A percentile compares a stretch with the other conserved stretches of the same genome.
phyloP scores from a whole-genome alignment of 2,329 filamentous ascomycete species.

The Cordyceps javanica region DNA sequence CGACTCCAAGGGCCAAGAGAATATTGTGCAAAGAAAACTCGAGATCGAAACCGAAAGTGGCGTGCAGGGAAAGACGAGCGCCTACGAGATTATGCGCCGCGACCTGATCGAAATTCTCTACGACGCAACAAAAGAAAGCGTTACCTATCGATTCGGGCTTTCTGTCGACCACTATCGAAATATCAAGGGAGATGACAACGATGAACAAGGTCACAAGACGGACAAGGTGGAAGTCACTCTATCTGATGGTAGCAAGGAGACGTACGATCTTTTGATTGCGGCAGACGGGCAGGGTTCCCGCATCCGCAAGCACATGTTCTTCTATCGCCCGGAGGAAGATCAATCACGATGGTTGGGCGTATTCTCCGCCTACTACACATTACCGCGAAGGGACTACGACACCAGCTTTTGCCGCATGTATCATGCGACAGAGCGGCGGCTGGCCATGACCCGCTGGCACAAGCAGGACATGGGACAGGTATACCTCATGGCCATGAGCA shows the following conservation, averaged over 20 bases:
- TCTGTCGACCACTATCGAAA: conserved; percentile 25
- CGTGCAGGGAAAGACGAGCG: conserved; percentile 39
- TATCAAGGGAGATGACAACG: conserved; percentile 15
- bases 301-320: conserved; percentile 14
- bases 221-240: conserved; percentile 23
- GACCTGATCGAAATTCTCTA: conserved; percentile 46
- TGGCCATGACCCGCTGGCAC: conserved; percentile 12
- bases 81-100: conserved; percentile 53
- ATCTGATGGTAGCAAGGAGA: conserved; percentile 34
- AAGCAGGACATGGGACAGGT: not conserved
- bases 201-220: conserved; percentile 23
- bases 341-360: conserved; percentile 6
- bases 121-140: conserved; percentile 27
- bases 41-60: conserved; percentile 35
- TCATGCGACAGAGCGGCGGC: conserved; percentile 4
- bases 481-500: conserved; percentile 11
- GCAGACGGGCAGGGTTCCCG: conserved; percentile 41
- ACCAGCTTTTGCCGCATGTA: conserved; percentile 11
- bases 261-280: conserved; percentile 47
- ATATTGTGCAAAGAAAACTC: conserved; percentile 14
- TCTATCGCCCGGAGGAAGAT: conserved; percentile 5
- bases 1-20: conserved; percentile 28
- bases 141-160: conserved; percentile 24
- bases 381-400: conserved; percentile 10
- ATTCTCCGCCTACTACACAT: conserved; percentile 6